These are phyloP conservation scores for Fusarium irregulare DNA, from an alignment of 2,329 filamentous ascomycete species.

Conservation along the genomic window DNA sequence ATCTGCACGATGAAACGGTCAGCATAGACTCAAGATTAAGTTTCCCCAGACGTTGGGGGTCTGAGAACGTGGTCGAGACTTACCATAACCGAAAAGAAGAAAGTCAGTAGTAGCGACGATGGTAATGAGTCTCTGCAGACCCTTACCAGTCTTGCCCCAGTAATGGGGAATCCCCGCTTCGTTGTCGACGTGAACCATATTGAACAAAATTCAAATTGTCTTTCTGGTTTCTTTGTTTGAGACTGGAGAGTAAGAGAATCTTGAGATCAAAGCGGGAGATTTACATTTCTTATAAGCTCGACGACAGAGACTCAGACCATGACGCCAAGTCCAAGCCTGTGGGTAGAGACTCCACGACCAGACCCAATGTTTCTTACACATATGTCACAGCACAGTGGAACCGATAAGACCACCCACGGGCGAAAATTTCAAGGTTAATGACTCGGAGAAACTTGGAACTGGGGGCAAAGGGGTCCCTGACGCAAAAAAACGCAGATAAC, in stretches of 20 bases:
- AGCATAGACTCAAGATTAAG: constrained; percentile 33
- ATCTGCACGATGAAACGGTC: constrained; percentile 49
- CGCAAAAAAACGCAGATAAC: constrained; percentile 11
- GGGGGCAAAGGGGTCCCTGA: background rate
- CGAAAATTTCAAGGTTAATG: constrained; percentile 13
- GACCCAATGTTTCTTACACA: constrained; percentile 11
- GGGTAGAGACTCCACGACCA: constrained; percentile 1
- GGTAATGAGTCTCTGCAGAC: constrained; percentile 31
- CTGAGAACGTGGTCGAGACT: background rate
- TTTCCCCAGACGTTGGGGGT: background rate
- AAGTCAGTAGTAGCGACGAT: constrained; percentile 35
- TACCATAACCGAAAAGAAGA: constrained; percentile 35
- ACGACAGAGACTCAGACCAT: background rate
- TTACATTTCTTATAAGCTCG: constrained; percentile 28
- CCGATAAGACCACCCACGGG: constrained; percentile 14
- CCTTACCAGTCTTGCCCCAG: constrained; percentile 36
- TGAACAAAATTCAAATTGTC: constrained; percentile 8
- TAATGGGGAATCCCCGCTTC: constrained; percentile 30
- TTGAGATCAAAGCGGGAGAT: background rate
- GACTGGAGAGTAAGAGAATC: background rate
- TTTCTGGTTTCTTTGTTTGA: constrained; percentile 1
- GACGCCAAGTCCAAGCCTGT: constrained; percentile 16
- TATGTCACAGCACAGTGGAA: constrained; percentile 22
- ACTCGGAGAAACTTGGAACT: constrained; percentile 24
- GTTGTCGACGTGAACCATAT: constrained; percentile 38